phyloP scores from a whole-genome alignment of 768 basidiomycete genomes.

The Suillus subalutaceus region DNA sequence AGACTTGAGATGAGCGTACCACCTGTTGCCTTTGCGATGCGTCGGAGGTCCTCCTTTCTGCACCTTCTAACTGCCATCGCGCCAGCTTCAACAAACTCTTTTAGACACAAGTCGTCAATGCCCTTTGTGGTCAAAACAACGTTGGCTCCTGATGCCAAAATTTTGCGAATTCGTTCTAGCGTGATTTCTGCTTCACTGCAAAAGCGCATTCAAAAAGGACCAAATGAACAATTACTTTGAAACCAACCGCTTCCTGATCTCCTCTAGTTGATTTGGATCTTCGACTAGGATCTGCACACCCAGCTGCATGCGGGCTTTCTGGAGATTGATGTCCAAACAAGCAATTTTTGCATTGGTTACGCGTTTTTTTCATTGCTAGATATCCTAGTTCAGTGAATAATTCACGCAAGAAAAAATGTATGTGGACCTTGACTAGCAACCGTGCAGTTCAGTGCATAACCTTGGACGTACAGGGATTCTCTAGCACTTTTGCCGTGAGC shows the following conservation, averaged over 20 bases:
- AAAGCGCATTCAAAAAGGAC: neutral
- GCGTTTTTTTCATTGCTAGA: constrained; percentile 95
- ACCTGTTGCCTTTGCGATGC: constrained; percentile 97
- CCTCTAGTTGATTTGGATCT: constrained; percentile 94
- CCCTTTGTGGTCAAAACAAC: constrained; percentile 98
- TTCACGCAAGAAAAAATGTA: neutral
- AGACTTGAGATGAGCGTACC: constrained; percentile 91
- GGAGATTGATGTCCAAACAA: constrained; percentile 96
- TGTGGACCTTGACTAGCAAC: constrained; percentile 94
- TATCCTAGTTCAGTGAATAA: constrained; percentile 11
- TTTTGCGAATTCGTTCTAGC: constrained; percentile 93
- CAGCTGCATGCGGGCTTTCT: constrained; percentile 96
- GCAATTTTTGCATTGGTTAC: constrained; percentile 95
- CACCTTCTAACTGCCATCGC: constrained; percentile 98
- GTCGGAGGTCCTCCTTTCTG: constrained; percentile 94
- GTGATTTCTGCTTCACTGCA: constrained; percentile 93
- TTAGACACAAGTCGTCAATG: constrained; percentile 96
- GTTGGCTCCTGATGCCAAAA: constrained; percentile 93
- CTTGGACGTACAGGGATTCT: constrained; percentile 92
- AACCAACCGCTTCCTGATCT: constrained; percentile 86
- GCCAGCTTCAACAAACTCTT: constrained; percentile 98
- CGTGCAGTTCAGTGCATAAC: constrained; percentile 98
- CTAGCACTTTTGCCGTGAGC: constrained; percentile 95
- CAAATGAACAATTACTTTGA: constrained; percentile 3
- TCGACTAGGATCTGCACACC: constrained; percentile 98